Percentiles rank a stretch among this genome's conserved stretches.
Conservation (phyloP, 2,329 filamentous ascomycete genomes). For the Kalmusia sp. region DNA sequence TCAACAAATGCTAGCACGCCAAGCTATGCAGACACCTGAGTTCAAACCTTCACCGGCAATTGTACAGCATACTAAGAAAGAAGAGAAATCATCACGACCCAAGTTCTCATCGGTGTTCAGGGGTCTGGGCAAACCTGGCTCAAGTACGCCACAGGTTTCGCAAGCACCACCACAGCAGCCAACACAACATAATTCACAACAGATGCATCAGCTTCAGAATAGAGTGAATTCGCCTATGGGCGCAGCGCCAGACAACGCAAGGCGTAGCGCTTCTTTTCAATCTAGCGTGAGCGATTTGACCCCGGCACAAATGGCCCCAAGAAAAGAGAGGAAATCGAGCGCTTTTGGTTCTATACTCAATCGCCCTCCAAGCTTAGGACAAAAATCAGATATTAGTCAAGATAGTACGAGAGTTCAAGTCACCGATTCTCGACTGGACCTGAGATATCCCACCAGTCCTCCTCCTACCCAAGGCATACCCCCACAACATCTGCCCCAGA, state of each 20-base stretch:
- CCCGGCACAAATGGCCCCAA: conserved; percentile 21
- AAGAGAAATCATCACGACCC: conserved; percentile 34
- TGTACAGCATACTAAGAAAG: conserved; percentile 28
- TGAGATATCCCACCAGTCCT: conserved; percentile 30
- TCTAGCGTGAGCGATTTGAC: conserved; percentile 32
- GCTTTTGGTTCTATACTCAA: conserved; percentile 17
- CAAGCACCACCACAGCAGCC: conserved; percentile 10
- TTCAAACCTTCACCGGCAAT: conserved; percentile 8
- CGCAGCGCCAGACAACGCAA: conserved; percentile 12
- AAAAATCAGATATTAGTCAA: conserved; percentile 39
- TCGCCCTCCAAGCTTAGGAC: conserved; percentile 34
- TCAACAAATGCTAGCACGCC: conserved; percentile 38
- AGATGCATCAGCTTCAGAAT: neutral
- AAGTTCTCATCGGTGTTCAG: conserved; percentile 57
- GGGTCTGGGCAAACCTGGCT: conserved; percentile 32
- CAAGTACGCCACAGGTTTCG: conserved; percentile 16
- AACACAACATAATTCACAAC: neutral
- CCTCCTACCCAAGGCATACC: conserved; percentile 31
- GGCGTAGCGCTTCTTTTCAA: conserved; percentile 30
- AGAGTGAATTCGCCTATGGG: conserved; percentile 10
- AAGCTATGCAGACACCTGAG: conserved; percentile 29
- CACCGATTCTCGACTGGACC: conserved; percentile 35
- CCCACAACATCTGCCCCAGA: conserved; percentile 24
- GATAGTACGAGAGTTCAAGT: conserved; percentile 37
- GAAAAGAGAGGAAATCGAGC: conserved; percentile 23